Conservation (phyloP, 73 alveolate genomes). For the Paramecium caudatum region DNA sequence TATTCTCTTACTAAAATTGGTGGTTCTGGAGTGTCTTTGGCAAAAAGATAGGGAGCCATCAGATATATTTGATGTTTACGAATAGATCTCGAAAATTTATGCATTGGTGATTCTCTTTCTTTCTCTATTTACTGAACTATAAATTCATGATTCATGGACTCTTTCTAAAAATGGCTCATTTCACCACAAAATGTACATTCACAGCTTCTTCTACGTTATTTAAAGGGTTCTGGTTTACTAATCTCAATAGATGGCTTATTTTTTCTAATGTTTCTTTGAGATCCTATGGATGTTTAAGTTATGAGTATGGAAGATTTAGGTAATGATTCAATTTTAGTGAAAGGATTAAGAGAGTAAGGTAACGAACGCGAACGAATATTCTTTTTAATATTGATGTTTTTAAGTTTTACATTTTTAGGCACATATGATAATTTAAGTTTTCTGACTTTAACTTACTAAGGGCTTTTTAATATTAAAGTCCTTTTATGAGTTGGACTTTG, state of each 20-base stretch:
- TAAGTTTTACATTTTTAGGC: conserved; percentile 26
- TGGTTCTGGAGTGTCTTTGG: conserved; percentile 3
- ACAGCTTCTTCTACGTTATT: conserved; percentile 23
- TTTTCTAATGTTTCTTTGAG: conserved; percentile 1
- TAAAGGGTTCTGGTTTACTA: background rate
- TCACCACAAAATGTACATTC: conserved; percentile 28
- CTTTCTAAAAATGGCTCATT: background rate
- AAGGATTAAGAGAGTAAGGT: background rate
- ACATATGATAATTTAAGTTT: background rate
- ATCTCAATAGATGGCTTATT: background rate
- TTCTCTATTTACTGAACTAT: background rate
- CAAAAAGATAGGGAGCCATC: conserved; percentile 49
- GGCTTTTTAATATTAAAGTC: background rate
- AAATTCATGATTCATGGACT: conserved; percentile 31
- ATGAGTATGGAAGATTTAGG: background rate
- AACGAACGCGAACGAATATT: conserved; percentile 21
- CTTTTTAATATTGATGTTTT: background rate
- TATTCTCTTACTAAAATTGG: background rate
- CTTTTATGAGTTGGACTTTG: conserved; percentile 13
- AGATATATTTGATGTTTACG: conserved; percentile 27
- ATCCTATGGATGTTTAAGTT: background rate
- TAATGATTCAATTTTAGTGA: background rate
- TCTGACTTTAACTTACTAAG: background rate
- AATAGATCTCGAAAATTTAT: conserved; percentile 14
- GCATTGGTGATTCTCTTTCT: conserved; percentile 51